Base-by-base conservation (phyloP, 139 green algal genomes). In the Asterochloris sp. region DNA sequence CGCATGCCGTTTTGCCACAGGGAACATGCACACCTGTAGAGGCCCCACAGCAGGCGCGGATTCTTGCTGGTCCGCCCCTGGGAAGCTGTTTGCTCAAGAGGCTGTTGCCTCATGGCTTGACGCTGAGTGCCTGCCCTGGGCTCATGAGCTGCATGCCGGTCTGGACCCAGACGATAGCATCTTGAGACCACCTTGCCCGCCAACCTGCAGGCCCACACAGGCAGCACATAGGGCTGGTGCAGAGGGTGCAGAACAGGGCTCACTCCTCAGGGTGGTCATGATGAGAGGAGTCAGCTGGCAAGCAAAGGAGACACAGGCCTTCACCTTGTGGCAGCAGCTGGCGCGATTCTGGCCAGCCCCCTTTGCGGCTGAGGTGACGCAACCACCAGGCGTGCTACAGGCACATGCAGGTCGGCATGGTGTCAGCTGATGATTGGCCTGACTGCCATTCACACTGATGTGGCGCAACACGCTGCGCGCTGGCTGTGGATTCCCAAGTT, bases 261-360 rank as follows among this genome's bases (percentile, higher is more conserved):
- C 28, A 47, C 27, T 12, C 10, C 62, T 69, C 17, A 69, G 75
- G 11, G 75, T 85, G 2, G 69, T 85, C 28, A 28, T 81, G 64
- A 21, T 85, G 24, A 63, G 82, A 9, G 82, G 82, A 15, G 82
- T 85, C 19, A 75, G 77, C 63, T 78, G 82, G 64, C 61, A 14
- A 63, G 26, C 29, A 27, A 19, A 76, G 17, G 74, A 77, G 62
- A 28, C 66, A 23, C 12, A 84, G 29, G 38, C 69, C 13, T 81
- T 74, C 28, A 79, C 63, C 11, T 73, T 94, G n/a, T 91, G 87
- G 28, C 79, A 84, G 64, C 76, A 87, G 11, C 82, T 94, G 27
- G 75, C 84, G 47, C 47, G 74, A 21, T 86, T 90, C 38, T 89
- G 87, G 89, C 90, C 90, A 26, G 26, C 82, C 12, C 68, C 84